phyloP scores from a whole-genome alignment of 2,329 filamentous ascomycete species.

The Fonsecaea pugnacius region DNA sequence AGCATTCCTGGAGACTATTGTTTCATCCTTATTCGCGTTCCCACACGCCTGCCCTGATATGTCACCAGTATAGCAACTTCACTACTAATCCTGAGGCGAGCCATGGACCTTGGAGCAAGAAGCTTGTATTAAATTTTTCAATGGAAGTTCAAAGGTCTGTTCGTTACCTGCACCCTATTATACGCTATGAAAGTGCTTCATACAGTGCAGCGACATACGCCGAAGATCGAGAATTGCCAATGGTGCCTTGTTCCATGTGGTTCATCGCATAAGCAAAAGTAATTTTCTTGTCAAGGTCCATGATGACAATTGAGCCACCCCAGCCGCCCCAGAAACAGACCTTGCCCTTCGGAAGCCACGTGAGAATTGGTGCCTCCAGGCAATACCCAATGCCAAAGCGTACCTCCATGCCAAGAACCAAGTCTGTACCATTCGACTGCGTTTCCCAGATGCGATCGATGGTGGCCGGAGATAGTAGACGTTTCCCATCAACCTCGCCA shows the following conservation, averaged over 20 bases:
- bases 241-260: slow-evolving; percentile 26
- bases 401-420: slow-evolving; percentile 38
- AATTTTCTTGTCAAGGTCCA: slow-evolving; percentile 31
- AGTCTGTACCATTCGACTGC: slow-evolving; percentile 48
- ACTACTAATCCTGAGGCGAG: too few relatives aligned
- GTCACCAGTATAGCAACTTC: too few relatives aligned
- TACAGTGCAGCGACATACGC: slow-evolving; percentile 43
- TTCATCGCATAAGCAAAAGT: slow-evolving; percentile 36
- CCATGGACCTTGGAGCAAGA: too few relatives aligned
- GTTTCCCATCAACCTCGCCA: slow-evolving; percentile 18
- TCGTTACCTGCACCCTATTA: too few relatives aligned
- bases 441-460: slow-evolving; percentile 52
- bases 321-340: slow-evolving; percentile 36
- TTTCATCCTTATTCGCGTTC: too few relatives aligned
- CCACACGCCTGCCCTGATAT: too few relatives aligned
- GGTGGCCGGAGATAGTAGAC: slow-evolving; percentile 20
- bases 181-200: slow-evolving; percentile 19
- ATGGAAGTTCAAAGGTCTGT: too few relatives aligned
- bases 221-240: slow-evolving; percentile 39
- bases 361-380: slow-evolving; percentile 30
- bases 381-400: slow-evolving; percentile 22
- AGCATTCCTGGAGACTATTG: too few relatives aligned
- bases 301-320: slow-evolving; percentile 33
- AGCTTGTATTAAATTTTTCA: too few relatives aligned
- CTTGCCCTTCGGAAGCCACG: slow-evolving; percentile 32